Evolutionary conservation across 192 early-diverging fungal genomes (phyloP).

Genomic region (Umbelopsis ramanniana): DNA sequence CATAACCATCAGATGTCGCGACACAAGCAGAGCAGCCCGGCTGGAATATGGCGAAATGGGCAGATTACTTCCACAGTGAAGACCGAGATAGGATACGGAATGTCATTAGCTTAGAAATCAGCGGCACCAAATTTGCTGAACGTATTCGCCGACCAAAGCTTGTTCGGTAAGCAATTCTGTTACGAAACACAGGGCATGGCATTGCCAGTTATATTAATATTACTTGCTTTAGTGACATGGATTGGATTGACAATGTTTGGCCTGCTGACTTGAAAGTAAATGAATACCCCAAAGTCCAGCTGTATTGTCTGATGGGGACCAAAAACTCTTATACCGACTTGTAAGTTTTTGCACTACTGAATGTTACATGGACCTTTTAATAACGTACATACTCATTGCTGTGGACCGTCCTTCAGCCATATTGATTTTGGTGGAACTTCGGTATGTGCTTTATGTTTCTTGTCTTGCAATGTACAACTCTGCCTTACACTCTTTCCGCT

Average conservation of each 20-base stretch:
- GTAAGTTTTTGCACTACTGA: slow-evolving; percentile 37
- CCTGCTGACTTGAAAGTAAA: slow-evolving; percentile 63
- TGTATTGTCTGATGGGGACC: slow-evolving; percentile 95
- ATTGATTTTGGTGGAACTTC: slow-evolving; percentile 86
- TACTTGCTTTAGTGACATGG: slow-evolving; percentile 64
- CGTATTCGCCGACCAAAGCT: slow-evolving; percentile 74
- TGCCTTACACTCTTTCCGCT: background rate
- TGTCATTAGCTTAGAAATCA: slow-evolving; percentile 89
- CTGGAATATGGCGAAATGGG: slow-evolving; percentile 86
- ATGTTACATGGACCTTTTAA: background rate
- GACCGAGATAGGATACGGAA: slow-evolving; percentile 78
- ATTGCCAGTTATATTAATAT: background rate
- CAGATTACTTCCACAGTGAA: slow-evolving; percentile 71
- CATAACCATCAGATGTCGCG: slow-evolving; percentile 67
- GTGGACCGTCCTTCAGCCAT: slow-evolving; percentile 51
- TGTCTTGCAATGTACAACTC: no score
- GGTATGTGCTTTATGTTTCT: slow-evolving; percentile 21
- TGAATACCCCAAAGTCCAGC: slow-evolving; percentile 85
- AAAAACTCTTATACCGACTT: slow-evolving; percentile 91
- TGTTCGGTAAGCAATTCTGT: slow-evolving; percentile 56
- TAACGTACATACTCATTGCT: background rate
- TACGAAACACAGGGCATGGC: background rate
- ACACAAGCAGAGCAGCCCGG: slow-evolving; percentile 80
- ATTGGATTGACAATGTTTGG: slow-evolving; percentile 91
- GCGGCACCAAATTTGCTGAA: slow-evolving; percentile 68